Evolutionary conservation across 495 filamentous ascomycete species (phyloP).

Genomic region (Hypomontagnella monticulosa): DNA sequence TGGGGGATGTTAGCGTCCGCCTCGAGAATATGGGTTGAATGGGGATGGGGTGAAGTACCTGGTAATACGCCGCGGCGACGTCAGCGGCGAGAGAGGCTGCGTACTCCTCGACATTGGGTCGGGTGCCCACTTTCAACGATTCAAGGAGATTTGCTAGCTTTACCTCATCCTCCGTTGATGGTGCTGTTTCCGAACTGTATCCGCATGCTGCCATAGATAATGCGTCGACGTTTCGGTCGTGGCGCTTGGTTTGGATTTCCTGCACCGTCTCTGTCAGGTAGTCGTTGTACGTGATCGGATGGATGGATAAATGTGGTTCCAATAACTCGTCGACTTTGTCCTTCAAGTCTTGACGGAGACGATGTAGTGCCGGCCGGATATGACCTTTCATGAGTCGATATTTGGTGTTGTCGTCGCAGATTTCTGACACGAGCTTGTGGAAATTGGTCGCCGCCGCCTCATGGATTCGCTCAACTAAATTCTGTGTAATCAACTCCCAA

Average conservation of each 20-base stretch:
- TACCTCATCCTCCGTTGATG: background rate
- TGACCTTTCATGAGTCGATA: conserved; percentile 51
- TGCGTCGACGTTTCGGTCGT: conserved; percentile 41
- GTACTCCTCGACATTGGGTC: conserved; percentile 33
- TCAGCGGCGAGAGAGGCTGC: conserved; percentile 38
- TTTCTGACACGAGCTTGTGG: conserved; percentile 40
- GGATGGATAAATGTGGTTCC: conserved; percentile 39
- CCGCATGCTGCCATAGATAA: background rate
- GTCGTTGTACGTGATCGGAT: conserved; percentile 64
- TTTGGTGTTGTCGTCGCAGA: conserved; percentile 51
- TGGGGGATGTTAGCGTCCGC: conserved; percentile 36
- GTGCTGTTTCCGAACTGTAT: conserved; percentile 31
- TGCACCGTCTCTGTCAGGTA: conserved; percentile 60
- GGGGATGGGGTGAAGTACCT: conserved; percentile 38
- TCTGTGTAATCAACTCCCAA: conserved; percentile 48
- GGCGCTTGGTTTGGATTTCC: conserved; percentile 48
- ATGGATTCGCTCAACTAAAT: conserved; percentile 44
- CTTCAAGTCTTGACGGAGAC: conserved; percentile 38
- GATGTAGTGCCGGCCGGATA: conserved; percentile 50
- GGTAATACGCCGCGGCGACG: conserved; percentile 54
- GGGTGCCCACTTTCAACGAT: conserved; percentile 2
- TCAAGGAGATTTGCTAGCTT: background rate
- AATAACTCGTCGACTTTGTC: conserved; percentile 42
- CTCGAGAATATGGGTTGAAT: conserved; percentile 13
- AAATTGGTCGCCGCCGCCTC: conserved; percentile 45